A percentile compares a stretch with the other conserved stretches of the same genome.
Conservation (phyloP, 495 filamentous ascomycete genomes). For the Neurospora sp. region DNA sequence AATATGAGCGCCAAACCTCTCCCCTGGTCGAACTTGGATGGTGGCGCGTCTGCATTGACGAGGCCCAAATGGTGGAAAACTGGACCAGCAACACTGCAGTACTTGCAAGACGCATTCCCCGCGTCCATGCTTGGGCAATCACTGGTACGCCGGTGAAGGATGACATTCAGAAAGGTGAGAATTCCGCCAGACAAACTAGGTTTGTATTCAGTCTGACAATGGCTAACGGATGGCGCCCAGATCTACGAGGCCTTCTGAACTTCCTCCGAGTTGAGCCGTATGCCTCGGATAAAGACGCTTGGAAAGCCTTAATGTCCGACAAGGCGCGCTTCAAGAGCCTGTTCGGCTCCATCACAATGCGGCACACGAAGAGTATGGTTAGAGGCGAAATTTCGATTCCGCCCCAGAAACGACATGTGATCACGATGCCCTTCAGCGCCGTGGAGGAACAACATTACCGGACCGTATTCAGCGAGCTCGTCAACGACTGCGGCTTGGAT, state of each 20-base stretch:
- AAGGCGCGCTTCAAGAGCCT: slow-evolving; percentile 52
- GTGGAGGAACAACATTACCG: slow-evolving; percentile 84
- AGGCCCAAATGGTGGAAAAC: slow-evolving; percentile 91
- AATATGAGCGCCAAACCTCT: slow-evolving; percentile 56
- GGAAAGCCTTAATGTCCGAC: slow-evolving; percentile 55
- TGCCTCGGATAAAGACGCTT: slow-evolving; percentile 48
- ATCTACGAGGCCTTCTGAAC: slow-evolving; percentile 60
- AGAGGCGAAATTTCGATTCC: slow-evolving; percentile 63
- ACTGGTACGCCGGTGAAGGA: slow-evolving; percentile 83
- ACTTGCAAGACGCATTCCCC: slow-evolving; percentile 68
- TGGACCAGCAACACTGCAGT: slow-evolving; percentile 74
- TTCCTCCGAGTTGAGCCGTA: slow-evolving; percentile 78
- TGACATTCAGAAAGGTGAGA: slow-evolving; percentile 44
- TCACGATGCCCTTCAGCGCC: slow-evolving; percentile 78
- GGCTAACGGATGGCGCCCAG: slow-evolving; percentile 11
- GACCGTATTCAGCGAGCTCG: slow-evolving; percentile 62
- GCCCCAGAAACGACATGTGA: slow-evolving; percentile 71
- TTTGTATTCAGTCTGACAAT: no score
- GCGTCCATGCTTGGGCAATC: slow-evolving; percentile 84
- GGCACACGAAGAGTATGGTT: slow-evolving; percentile 76
- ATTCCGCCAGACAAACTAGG: neutral
- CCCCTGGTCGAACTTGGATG: slow-evolving; percentile 72
- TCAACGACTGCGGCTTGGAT: slow-evolving; percentile 54
- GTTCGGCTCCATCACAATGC: slow-evolving; percentile 59
- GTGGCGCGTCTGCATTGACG: slow-evolving; percentile 91